Base-by-base conservation (phyloP, 805 yeast genomes). In the Yamadazyma kitorensis region DNA sequence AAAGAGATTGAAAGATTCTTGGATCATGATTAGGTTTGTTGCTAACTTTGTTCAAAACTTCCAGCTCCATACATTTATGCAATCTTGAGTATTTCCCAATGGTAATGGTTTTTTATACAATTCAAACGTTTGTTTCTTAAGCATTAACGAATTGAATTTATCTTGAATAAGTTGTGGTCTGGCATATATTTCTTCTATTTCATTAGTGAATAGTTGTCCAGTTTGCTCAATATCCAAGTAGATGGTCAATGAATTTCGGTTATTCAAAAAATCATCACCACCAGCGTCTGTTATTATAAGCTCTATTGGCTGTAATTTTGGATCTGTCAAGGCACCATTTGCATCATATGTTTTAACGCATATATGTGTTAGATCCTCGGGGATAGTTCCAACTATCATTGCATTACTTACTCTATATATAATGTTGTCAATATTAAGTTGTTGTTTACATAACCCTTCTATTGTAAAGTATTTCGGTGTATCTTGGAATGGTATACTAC, bases 261-360 rank as follows among this genome's bases (percentile, higher is more conserved):
- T 25, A 29, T 19, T 29, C 5, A 34, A 7, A 19, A 34, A 24
- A 2, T 28, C 13, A 16, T 12, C 29, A 4, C 19, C 24, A 17
- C 11, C 11, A 20, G 12, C 15, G n/a, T n/a, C n/a, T n/a, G 27
- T 54, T 57, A 22, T 19, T 1, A 58, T 22, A 6, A 64, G 31
- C 31, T 58, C 61, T 17, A 64, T 29, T 1, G 49, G 44, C 22
- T 55, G 37, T 12, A 47, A 24, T 4, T 12, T 22, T 1, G 68
- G 69, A 3, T 43, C 47, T 7, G 50, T 27, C 3, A 36, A 36
- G 15, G 9, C 39, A 4, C 35, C 20, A 17, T 36, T 33, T 11
- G 25, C 11, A 9, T 39, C 39, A 36, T 51, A 63, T 21, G 45
- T 33, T 33, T 64, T 64, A 13, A 55, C 45, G 39, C 65, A 61